Conservation (phyloP, 495 filamentous ascomycete species). For the Staphylotrichum tortipilum region DNA sequence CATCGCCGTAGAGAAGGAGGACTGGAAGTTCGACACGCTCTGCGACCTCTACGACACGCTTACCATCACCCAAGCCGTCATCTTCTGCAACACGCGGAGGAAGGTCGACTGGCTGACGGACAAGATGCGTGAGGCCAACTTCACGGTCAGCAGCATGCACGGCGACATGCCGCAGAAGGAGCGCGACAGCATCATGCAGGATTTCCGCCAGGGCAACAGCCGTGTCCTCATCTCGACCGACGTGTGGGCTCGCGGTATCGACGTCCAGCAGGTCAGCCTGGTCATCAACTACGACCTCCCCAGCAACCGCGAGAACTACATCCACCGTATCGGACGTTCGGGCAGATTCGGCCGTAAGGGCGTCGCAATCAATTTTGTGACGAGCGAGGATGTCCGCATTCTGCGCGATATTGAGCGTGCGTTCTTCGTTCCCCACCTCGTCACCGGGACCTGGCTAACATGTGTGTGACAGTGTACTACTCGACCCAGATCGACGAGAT, state of each 20-base stretch:
- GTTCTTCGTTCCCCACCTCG: conserved; percentile 12
- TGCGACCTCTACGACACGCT: conserved; percentile 98
- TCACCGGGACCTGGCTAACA: conserved; percentile 9
- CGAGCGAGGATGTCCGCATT: conserved; percentile 97
- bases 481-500: conserved; percentile 79
- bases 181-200: conserved; percentile 99
- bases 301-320: conserved; percentile 99
- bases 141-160: conserved; percentile 99
- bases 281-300: conserved; percentile 99
- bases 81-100: conserved; percentile 99
- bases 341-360: conserved; percentile 99
- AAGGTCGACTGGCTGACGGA: conserved; percentile 99
- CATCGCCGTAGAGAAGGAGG: conserved; percentile 99
- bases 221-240: conserved; percentile 98
- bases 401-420: conserved; percentile 87
- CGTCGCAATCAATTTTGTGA: conserved; percentile 99
- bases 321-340: conserved; percentile 97
- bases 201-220: conserved; percentile 95
- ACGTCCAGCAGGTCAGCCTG: conserved; percentile 97
- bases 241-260: conserved; percentile 95
- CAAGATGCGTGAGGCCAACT: conserved; percentile 95
- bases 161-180: conserved; percentile 97
- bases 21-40: conserved; percentile 99
- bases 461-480: conserved; percentile 45
- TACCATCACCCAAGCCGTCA: conserved; percentile 98